phyloP scores from a whole-genome alignment of 2,329 filamentous ascomycete genomes.

The Venturia aucupariae region DNA sequence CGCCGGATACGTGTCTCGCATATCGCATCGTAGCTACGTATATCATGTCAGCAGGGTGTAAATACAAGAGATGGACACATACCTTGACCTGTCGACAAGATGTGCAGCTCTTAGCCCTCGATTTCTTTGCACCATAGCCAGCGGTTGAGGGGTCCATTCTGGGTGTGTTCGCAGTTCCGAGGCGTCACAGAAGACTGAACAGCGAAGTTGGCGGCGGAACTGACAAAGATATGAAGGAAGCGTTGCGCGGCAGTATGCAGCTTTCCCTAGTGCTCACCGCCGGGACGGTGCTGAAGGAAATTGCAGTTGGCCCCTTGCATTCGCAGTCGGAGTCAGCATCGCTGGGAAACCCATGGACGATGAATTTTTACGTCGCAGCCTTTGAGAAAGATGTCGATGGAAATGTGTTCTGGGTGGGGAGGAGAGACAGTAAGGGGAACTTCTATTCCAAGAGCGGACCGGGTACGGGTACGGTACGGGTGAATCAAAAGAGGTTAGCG shows the following conservation, averaged over 20 bases:
- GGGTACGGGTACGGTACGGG: no score
- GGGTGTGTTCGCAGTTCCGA: background rate
- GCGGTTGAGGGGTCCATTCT: background rate
- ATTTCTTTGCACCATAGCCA: conserved; percentile 3
- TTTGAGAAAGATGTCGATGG: no score
- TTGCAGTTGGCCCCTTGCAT: background rate
- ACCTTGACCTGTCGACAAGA: conserved; percentile 12
- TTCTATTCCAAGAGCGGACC: no score
- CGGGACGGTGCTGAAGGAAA: background rate
- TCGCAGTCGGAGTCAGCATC: background rate
- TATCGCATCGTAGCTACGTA: conserved; percentile 17
- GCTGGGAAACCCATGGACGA: background rate
- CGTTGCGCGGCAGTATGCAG: conserved; percentile 12
- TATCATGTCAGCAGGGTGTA: background rate
- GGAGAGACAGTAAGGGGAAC: no score
- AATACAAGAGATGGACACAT: background rate
- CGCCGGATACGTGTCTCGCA: conserved; percentile 15
- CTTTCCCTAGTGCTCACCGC: conserved; percentile 11
- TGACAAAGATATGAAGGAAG: conserved; percentile 3
- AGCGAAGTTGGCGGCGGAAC: background rate
- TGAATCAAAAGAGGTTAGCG: no score
- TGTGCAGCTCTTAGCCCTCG: conserved; percentile 11
- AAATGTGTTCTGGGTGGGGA: no score
- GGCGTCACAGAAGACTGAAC: background rate
- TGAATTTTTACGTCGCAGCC: no score